Base-by-base conservation (phyloP, 1,284 basidiomycete genomes). In the Xerocomus minutiporus region DNA sequence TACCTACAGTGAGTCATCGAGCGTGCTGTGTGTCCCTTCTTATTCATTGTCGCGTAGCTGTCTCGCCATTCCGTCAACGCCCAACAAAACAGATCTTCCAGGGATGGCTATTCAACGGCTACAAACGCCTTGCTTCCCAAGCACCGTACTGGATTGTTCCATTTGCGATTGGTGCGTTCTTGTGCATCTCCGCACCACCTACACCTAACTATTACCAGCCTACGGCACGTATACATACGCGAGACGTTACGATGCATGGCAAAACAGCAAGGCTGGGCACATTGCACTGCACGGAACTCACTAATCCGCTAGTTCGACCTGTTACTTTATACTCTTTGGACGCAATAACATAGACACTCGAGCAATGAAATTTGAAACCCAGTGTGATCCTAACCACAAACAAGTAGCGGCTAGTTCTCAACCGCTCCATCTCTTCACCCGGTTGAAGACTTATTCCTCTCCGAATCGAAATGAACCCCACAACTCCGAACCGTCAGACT, bases 161-260 rank as follows among this genome's bases (percentile, higher is more conserved):
- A 25, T 78, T 93, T 61, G 82, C 77, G 46, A 63, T 84, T 53
- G 93, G 93, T 95, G 54, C 62, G 89, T 81, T 13, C 25, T 36
- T 26, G 9, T 28, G 23, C 7, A 7, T 32, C 8, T 46, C 34
- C 31, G 1, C 8, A 17, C 25, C 1, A 20, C n/a, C 25, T 35
- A 1, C 2, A n/a, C n/a, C 44, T 51, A 17, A 66, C 17, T 15
- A 2, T 34, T 13, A 9, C 13, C 60, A 95, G 93, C 88, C 54
- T 95, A 93, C 69, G 83, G 80, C 43, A 79, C 86, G 38, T 93
- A 94, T 73, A 69, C 81, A n/a, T 94, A 89, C 88, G 90, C 86
- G 43, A 89, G 87, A 70, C 75, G 74, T 58, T 81, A 81, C 62
- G 84, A 90, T 61, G 73, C 73, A 42, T 89, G 77, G 74, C 77